phyloP scores from a whole-genome alignment of 169 alveolate genomes.

The Eimeria tenella region DNA sequence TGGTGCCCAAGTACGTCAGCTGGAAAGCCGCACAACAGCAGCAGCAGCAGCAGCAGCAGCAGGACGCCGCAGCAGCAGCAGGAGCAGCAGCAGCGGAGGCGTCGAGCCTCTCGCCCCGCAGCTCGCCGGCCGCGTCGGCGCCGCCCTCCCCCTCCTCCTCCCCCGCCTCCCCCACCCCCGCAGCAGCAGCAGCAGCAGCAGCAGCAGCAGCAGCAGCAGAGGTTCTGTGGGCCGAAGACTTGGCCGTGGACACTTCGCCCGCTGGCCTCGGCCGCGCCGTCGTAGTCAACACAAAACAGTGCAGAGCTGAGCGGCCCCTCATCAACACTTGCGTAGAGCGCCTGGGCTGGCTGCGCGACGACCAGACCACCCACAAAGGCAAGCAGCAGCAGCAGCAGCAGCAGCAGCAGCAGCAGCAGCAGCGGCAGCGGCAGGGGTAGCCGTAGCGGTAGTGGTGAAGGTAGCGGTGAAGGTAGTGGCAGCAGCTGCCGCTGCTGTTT shows the following conservation, averaged over 20 bases:
- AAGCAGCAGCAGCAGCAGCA: too few species aligned
- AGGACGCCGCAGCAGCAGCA: neutral
- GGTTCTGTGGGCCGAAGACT: neutral
- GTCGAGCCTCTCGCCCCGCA: too few species aligned
- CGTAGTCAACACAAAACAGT: constrained; percentile 75
- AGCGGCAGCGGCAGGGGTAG: constrained; percentile 11
- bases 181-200: too few species aligned
- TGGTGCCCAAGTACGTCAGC: constrained; percentile 2
- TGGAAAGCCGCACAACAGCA: constrained; percentile 22
- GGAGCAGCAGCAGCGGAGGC: neutral
- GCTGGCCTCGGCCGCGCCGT: constrained; percentile 8
- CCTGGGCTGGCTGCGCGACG: constrained; percentile 78
- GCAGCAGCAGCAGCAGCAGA: neutral
- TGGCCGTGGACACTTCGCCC: neutral
- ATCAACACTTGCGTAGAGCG: constrained; percentile 75
- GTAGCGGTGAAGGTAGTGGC: neutral
- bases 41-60: constrained; percentile 14
- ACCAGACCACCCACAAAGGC: constrained; percentile 64
- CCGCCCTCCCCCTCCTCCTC: too few species aligned
- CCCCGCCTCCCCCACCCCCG: too few species aligned
- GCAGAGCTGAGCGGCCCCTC: constrained; percentile 78
- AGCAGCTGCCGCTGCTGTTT: neutral
- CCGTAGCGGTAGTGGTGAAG: neutral
- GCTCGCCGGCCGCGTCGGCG: too few species aligned
- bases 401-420: neutral